Base-by-base conservation (phyloP, 2,329 filamentous ascomycete genomes). In the Gnomoniopsis sp. region DNA sequence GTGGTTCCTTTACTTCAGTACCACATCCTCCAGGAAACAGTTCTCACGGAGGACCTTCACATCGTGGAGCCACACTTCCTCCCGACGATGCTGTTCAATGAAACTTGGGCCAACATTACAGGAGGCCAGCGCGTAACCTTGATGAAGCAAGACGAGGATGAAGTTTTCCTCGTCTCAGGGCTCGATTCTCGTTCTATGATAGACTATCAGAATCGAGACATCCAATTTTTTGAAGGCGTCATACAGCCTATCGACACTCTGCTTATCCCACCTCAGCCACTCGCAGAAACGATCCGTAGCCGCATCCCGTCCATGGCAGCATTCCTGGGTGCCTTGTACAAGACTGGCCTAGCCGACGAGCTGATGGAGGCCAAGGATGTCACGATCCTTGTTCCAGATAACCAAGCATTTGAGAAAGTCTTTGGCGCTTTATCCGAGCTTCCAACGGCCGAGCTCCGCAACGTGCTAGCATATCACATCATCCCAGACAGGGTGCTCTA, bases 1-100 rank as follows among this genome's bases (percentile, higher is more conserved):
- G 73, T 88, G 1, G 69, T 75, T 1, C 70, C 69, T 23, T 78
- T 89, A 50, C 75, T 90, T 34, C 72, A 77, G 26, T 90, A 90
- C 71, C 88, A 90, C 68, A 77, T 89, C 53, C 71, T 90, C 46
- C 76, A 77, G 49, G 79, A 78, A 48, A 75, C 75, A 8, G 76
- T 86, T 1, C 73, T 70, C 4, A 73, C 74, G 6, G 69, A 66
- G 8, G 68, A 67, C 19, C 71, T 82, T 38, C 60, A 69, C 2
- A 60, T 67, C 0, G 75, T 75, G 1, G 70, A 70, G 2, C 70
- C 74, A 1, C 68, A 69, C 21, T 77, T 80, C 56, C 69, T 74
- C 36, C 68, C 74, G 33, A 80, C 78, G 1, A 72, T 81, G 19
- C 71, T 84, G 49, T 72, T 67, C 7, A 70, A 72, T 43, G 38